Base-by-base conservation (phyloP, 768 basidiomycete genomes). In the Boletus sp. region DNA sequence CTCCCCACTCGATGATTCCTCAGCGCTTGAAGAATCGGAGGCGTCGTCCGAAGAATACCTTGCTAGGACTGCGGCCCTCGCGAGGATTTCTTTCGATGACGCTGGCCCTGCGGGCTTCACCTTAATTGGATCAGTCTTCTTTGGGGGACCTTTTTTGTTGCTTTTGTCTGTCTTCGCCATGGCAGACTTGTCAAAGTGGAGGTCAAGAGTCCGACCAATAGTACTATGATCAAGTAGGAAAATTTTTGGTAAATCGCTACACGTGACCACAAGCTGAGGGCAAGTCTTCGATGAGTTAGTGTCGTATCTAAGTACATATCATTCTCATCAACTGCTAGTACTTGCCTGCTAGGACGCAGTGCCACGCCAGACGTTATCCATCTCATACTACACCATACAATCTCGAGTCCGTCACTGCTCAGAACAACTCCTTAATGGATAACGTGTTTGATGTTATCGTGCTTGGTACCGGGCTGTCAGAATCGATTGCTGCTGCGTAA, bases 401-500 rank as follows among this genome's bases (percentile, higher is more conserved):
- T n/a, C n/a, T n/a, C n/a, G 23, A 25, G 23, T 4, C 23, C 23
- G 23, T 25, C 34, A 19, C 38, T 5, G 5, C 19, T 41, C 21
- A 11, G 33, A 39, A 11, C 35, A 10, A 19, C 37, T 9, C 13
- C 7, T 13, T 13, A 14, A 77, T 74, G 74, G 72, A 76, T 3
- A 62, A 71, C 55, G 65, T 73, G 35, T 87, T 89, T 58, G 88
- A 92, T 58, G 81, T 82, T 30, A 75, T 87, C 37, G 74, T 91
- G 38, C 69, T 90, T 43, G 88, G 90, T 5, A 91, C 89, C n/a
- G 89, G 88, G 1, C 74, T 98, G 5, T 79, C 87, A 34, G 87
- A 95, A 65, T 93, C 93, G 11, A 91, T 98, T 34, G 71, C 81
- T 47, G 91, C 94, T 60, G 92, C 94, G 93, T 96, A 74, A 82